Base-by-base conservation (phyloP, 176 grass and related monocot genomes). In the Avena sativa region DNA sequence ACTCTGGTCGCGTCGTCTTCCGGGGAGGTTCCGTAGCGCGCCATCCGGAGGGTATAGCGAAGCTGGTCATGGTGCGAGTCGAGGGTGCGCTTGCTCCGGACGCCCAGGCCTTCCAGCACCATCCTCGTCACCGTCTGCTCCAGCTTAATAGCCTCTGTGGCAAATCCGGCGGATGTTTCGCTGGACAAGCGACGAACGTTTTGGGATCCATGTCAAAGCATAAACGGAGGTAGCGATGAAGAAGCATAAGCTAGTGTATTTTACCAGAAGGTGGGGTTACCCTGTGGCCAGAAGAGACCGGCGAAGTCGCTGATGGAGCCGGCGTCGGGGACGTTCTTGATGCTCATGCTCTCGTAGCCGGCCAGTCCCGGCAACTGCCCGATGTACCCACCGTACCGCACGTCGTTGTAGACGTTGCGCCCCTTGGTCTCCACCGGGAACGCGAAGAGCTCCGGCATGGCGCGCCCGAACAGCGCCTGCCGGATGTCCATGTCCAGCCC, bases 381-480 rank as follows among this genome's bases (percentile, higher is more conserved):
- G 15, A 68, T 36, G 30, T 68, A 68, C 6, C 65, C 65, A 17
- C 30, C 30, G 65, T 34, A 36, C 15, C 17, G 65, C 30, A 32
- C 30, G 4, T 32, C 30, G 65, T 2, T 8, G 65, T 15, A 68
- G 30, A 68, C 65, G 30, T 68, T 68, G 65, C 65, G 65, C 65
- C 2, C 30, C 65, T 68, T 68, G 30, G 30, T 36, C 65, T 68
- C 65, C 30, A 17, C 30, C 28, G 28, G 65, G 30, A 68, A 36
- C 65, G 13, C 30, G 65, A 68, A 68, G 65, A 68, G 26, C 30
- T 68, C 65, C 65, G 65, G 30, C 65, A 68, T 17, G 65, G 65
- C 30, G 2, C 30, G 65, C 6, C 6, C 13, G 65, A 68, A 68
- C 6, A 68, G 65, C 14, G 5, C 65, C 65, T 38, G 65, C 65